A percentile compares a stretch with the other conserved stretches of the same genome.
Evolutionary conservation across 75 land plant genomes (phyloP).

Genomic region (Gnetum montanum): DNA sequence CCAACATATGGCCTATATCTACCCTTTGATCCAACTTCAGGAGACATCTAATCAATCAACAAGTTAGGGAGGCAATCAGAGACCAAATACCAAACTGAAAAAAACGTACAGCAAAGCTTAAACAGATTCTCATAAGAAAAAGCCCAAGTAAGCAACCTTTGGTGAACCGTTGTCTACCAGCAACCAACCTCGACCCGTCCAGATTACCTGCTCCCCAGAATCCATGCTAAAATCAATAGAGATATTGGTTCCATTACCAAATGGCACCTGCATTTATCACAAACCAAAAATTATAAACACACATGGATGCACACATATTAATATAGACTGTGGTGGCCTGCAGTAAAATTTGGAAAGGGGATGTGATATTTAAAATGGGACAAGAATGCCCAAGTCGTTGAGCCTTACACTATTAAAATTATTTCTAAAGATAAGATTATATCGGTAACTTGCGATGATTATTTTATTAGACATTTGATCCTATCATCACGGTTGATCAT

Average conservation of each 20-base stretch:
- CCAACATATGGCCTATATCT: conserved; percentile 17
- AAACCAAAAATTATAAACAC: too few species aligned
- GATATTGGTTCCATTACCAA: conserved; percentile 4
- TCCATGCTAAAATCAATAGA: conserved; percentile 4
- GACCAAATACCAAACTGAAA: not conserved
- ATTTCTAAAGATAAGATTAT: too few species aligned
- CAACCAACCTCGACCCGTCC: conserved; percentile 4
- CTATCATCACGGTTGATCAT: too few species aligned
- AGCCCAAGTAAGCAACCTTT: not conserved
- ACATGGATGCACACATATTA: not conserved
- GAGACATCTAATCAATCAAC: conserved; percentile 2
- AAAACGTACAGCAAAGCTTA: not conserved
- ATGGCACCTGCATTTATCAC: not conserved
- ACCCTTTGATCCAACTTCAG: not conserved
- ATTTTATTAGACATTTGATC: too few species aligned
- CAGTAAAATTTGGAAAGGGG: too few species aligned
- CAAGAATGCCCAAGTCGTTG: too few species aligned
- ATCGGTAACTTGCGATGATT: too few species aligned
- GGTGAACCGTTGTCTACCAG: not conserved
- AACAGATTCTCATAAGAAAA: not conserved
- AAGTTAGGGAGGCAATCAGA: not conserved
- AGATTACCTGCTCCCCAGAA: conserved; percentile 1
- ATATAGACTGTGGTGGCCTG: too few species aligned
- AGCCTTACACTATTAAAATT: too few species aligned
- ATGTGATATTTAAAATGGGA: too few species aligned